Percentiles rank a stretch among this genome's conserved stretches.
These are phyloP conservation scores for Fraxinus ornus DNA, from an alignment of 305 asterid genomes.

Conservation along the genomic window DNA sequence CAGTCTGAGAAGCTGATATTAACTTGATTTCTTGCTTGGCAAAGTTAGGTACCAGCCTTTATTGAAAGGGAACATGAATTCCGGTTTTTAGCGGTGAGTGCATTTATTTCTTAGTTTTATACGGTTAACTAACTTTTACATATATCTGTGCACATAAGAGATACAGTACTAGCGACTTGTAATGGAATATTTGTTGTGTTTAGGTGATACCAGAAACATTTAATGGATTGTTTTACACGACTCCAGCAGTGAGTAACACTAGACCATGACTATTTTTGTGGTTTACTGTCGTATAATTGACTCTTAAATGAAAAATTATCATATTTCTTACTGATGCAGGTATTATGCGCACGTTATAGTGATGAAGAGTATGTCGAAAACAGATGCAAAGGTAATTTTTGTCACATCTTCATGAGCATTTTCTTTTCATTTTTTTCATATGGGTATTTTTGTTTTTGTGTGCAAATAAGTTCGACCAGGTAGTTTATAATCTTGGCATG, in stretches of 20 bases:
- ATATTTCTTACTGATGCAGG: slow-evolving; percentile 39
- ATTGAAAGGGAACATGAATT: slow-evolving; percentile 94
- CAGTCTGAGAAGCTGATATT: slow-evolving; percentile 23
- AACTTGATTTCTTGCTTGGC: slow-evolving; percentile 28
- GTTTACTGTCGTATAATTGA: neutral
- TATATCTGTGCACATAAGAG: neutral
- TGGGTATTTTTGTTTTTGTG: slow-evolving; percentile 11
- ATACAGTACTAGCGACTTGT: slow-evolving; percentile 12
- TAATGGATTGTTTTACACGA: slow-evolving; percentile 65
- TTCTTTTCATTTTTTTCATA: neutral
- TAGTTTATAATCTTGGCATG: neutral
- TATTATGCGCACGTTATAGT: slow-evolving; percentile 70
- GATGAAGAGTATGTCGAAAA: slow-evolving; percentile 66
- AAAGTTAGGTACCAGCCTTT: slow-evolving; percentile 75
- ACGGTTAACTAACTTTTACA: neutral
- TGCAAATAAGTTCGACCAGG: neutral
- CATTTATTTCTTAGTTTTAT: slow-evolving; percentile 5
- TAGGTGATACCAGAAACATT: slow-evolving; percentile 88
- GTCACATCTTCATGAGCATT: slow-evolving; percentile 1
- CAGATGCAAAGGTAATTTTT: slow-evolving; percentile 68
- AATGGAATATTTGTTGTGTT: slow-evolving; percentile 9
- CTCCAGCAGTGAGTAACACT: slow-evolving; percentile 60
- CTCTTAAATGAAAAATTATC: slow-evolving; percentile 4
- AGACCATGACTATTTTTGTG: neutral
- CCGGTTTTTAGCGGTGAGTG: slow-evolving; percentile 85